Base-by-base conservation (phyloP, 148 eudicot genomes). In the Rhododendron ovatum region DNA sequence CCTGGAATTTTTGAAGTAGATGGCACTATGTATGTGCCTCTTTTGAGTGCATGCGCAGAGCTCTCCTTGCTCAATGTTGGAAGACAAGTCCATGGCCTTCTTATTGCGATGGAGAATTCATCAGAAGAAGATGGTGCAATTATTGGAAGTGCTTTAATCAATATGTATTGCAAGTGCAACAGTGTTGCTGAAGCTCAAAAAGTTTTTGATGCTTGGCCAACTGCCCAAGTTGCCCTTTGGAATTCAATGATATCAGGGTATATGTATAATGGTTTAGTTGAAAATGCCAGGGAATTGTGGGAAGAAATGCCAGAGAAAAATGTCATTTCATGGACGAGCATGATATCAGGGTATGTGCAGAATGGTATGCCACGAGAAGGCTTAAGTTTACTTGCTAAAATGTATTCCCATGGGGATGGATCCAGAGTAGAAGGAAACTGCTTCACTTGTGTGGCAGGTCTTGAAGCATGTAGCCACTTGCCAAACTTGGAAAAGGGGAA, bases 311-410 rank as follows among this genome's bases (percentile, higher is more conserved):
- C 87, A 8, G 87, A 83, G 86, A 88, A 90, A 86, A 86, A 76
- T 78, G 87, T 84, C 0, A 83, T 90, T 80, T 85, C 91, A 41
- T 87, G 85, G 87, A 89, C 91, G 3, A 78, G 84, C 79, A 79
- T 89, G 87, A 79, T 89, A 63, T 85, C 88, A 74, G 91, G 91
- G 78, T 89, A 89, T 79, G 86, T 85, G 50, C 89, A 83, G 63
- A 89, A 55, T 45, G 80, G 82, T 83, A 81, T 59, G 86, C 88
- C 89, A 17, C 75, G 48, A 48, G 91, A 89, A 89, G 85, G 82
- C 80, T 84, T 89, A 87, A 78, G 73, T 71, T 85, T 89, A 37
- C 84, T 89, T 20, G 75, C 84, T 79, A 76, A 48, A 53, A 85
- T 89, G 88, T 87, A 87, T 86, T 85, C 59, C 45, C 33, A 26